A percentile compares a stretch with the other conserved stretches of the same genome.
Conservation (phyloP, 768 basidiomycete genomes). For the Lactarius deliciosus region DNA sequence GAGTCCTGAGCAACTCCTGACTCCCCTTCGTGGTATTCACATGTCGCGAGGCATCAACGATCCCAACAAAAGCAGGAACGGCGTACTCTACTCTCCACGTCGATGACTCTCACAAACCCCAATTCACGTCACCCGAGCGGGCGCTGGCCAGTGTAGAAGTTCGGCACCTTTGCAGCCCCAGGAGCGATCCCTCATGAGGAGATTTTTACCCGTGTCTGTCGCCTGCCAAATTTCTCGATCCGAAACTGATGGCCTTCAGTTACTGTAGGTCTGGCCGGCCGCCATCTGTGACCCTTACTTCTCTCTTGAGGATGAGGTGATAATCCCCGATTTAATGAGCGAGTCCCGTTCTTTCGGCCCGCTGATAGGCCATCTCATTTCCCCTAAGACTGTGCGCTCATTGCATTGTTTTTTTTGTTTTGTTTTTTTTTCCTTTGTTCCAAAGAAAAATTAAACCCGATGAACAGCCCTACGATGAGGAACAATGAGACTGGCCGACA, state of each 20-base stretch:
- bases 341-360: constrained; percentile 12
- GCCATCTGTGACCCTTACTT: neutral
- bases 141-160: constrained; percentile 8
- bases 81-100: constrained; percentile 4
- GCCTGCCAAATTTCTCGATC: constrained; percentile 9
- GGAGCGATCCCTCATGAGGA: constrained; percentile 5
- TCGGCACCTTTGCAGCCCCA: constrained; percentile 11
- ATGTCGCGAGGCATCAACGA: constrained; percentile 12
- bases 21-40: constrained; percentile 18
- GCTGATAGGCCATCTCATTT: constrained; percentile 5
- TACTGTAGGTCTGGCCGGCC: constrained; percentile 7
- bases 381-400: neutral
- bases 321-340: constrained; percentile 8
- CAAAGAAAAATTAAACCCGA: neutral
- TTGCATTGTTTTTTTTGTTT: neutral
- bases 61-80: constrained; percentile 12
- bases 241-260: neutral
- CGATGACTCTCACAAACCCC: constrained; percentile 15
- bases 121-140: constrained; percentile 14
- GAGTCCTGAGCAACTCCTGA: constrained; percentile 9
- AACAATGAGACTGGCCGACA: constrained; percentile 4
- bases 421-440: neutral
- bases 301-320: neutral
- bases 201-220: neutral
- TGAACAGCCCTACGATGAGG: neutral